A percentile compares a stretch with the other conserved stretches of the same genome.
These are phyloP conservation scores for Lachnellula cervina DNA, from an alignment of 2,329 filamentous ascomycete species.

Conservation along the genomic window DNA sequence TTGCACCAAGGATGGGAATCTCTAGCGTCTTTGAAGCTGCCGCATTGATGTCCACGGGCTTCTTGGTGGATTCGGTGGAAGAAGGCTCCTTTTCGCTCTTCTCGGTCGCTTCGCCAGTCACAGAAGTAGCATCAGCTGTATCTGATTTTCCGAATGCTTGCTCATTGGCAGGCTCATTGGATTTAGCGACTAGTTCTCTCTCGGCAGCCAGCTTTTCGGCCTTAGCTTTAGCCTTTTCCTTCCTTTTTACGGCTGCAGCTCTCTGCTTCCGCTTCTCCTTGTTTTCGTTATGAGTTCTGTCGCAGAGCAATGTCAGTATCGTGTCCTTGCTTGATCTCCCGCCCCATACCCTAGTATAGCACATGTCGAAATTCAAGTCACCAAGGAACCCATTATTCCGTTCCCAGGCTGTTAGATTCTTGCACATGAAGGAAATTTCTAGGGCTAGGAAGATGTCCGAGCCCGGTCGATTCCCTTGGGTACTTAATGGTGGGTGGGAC, in stretches of 20 bases:
- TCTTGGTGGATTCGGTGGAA: background rate
- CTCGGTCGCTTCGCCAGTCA: background rate
- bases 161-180: background rate
- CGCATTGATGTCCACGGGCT: background rate
- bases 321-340: too few species aligned
- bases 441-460: too few species aligned
- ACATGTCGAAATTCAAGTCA: too few species aligned
- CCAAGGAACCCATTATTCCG: too few species aligned
- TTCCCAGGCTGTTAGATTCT: too few species aligned
- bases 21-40: background rate
- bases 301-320: background rate
- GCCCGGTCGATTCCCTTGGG: too few species aligned
- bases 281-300: constrained; percentile 12
- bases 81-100: background rate
- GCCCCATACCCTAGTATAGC: too few species aligned
- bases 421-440: too few species aligned
- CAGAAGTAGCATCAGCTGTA: background rate
- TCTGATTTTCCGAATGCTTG: background rate
- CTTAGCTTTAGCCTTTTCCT: constrained; percentile 8
- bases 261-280: constrained; percentile 10
- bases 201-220: constrained; percentile 4
- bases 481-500: too few species aligned
- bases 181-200: background rate
- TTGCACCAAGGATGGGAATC: background rate
- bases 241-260: constrained; percentile 10